Conservation (phyloP, 768 basidiomycete species). For the Trametes sanguinea region DNA sequence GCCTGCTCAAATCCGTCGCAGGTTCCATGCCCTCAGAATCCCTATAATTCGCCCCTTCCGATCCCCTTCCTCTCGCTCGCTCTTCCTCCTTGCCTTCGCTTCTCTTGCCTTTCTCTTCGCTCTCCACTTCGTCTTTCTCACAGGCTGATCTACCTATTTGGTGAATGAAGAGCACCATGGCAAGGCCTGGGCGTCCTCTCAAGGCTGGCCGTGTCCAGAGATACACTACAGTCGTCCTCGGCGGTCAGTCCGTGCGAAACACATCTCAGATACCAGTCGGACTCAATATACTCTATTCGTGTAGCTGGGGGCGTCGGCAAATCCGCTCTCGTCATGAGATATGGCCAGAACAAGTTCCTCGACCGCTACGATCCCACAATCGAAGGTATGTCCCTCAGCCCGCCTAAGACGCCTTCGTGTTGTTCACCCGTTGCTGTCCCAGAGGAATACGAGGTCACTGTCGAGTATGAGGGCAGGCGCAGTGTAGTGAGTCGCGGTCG, state of each 20-base stretch:
- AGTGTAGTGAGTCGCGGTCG: conserved; percentile 52
- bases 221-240: conserved; percentile 72
- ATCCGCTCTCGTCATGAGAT: conserved; percentile 81
- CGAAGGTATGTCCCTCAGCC: conserved; percentile 56
- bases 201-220: neutral
- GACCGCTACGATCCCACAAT: conserved; percentile 84
- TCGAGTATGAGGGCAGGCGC: conserved; percentile 57
- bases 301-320: conserved; percentile 88
- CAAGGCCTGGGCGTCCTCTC: conserved; percentile 4
- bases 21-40: conserved; percentile 3
- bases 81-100: conserved; percentile 11
- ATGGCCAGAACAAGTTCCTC: conserved; percentile 70
- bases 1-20: conserved; percentile 1
- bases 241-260: conserved; percentile 49
- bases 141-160: neutral
- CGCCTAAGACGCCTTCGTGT: neutral
- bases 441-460: conserved; percentile 75
- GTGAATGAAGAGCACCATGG: conserved; percentile 4
- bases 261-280: too few species aligned
- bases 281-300: neutral
- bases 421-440: conserved; percentile 7
- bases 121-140: neutral
- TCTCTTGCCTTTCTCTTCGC: neutral
- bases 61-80: conserved; percentile 1
- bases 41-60: conserved; percentile 11